These are phyloP conservation scores for Echeveria elegans DNA, from an alignment of 164 flowering plant genomes.

Conservation along the genomic window DNA sequence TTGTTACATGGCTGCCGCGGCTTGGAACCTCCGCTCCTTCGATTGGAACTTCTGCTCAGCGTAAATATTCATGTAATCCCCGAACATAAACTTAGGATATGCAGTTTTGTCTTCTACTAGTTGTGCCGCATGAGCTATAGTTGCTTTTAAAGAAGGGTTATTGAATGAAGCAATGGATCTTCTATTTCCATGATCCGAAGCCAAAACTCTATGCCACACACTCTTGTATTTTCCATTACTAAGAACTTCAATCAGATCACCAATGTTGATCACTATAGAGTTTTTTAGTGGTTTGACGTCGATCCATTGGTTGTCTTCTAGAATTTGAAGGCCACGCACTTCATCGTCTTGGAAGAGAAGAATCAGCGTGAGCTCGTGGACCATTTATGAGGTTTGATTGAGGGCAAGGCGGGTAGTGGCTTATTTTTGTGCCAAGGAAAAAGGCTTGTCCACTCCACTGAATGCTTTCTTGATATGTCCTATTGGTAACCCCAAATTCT, in stretches of 20 bases:
- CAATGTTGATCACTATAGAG: constrained; percentile 78
- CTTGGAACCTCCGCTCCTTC: too few relatives aligned
- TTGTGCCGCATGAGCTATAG: constrained; percentile 63
- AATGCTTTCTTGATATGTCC: constrained; percentile 65
- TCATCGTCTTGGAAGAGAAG: constrained; percentile 83
- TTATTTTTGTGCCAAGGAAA: too few relatives aligned
- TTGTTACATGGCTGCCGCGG: too few relatives aligned
- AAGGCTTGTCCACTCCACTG: constrained; percentile 31
- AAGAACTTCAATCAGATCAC: constrained; percentile 84
- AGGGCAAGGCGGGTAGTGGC: too few relatives aligned
- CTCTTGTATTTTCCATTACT: constrained; percentile 90
- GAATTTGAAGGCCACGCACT: constrained; percentile 67
- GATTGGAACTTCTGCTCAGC: too few relatives aligned
- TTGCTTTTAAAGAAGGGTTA: constrained; percentile 65
- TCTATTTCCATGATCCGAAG: constrained; percentile 37
- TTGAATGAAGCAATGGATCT: constrained; percentile 95
- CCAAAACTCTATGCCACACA: constrained; percentile 71
- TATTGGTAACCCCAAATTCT: too few relatives aligned
- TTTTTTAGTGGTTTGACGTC: constrained; percentile 74
- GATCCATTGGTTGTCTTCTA: constrained; percentile 71
- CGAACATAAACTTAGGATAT: too few relatives aligned
- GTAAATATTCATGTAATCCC: too few relatives aligned
- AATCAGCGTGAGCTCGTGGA: too few relatives aligned
- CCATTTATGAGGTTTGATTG: too few relatives aligned
- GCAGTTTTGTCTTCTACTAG: too few relatives aligned